Evolutionary conservation across 2,329 filamentous ascomycete genomes (phyloP).

Genomic region (Fusarium falciforme): DNA sequence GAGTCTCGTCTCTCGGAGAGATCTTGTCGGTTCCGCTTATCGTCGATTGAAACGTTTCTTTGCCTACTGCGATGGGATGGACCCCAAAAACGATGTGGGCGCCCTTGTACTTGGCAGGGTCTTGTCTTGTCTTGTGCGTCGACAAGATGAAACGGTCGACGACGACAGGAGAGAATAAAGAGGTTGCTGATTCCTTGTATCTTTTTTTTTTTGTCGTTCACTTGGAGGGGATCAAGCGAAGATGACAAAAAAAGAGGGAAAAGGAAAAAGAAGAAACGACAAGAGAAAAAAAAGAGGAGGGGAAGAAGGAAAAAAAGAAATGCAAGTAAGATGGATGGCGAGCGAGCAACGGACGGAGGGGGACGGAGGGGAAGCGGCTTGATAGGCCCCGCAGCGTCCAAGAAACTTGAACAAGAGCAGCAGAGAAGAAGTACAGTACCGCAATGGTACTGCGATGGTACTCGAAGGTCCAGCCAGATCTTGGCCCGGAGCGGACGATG

Average conservation of each 20-base stretch:
- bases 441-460: constrained; percentile 24
- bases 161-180: constrained; percentile 2
- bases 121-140: constrained; percentile 12
- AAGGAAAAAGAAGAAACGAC: not conserved
- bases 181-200: constrained; percentile 18
- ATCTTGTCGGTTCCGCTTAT: constrained; percentile 35
- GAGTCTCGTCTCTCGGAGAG: constrained; percentile 7
- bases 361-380: constrained; percentile 24
- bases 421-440: constrained; percentile 16
- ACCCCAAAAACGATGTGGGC: constrained; percentile 25
- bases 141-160: not conserved
- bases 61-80: constrained; percentile 14
- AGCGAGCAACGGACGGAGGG: constrained; percentile 18
- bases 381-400: constrained; percentile 20
- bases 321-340: constrained; percentile 30
- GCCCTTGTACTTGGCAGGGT: constrained; percentile 15
- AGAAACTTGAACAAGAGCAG: constrained; percentile 1
- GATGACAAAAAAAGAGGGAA: constrained; percentile 26
- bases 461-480: constrained; percentile 19
- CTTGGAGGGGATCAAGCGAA: constrained; percentile 33
- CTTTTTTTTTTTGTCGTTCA: constrained; percentile 34
- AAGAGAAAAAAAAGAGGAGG: constrained; percentile 1
- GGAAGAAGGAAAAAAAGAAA: constrained; percentile 15
- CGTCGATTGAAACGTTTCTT: constrained; percentile 18
- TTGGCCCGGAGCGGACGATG: not conserved